phyloP scores from a whole-genome alignment of 1,284 basidiomycete genomes.

The Mycosarcoma maydis region DNA sequence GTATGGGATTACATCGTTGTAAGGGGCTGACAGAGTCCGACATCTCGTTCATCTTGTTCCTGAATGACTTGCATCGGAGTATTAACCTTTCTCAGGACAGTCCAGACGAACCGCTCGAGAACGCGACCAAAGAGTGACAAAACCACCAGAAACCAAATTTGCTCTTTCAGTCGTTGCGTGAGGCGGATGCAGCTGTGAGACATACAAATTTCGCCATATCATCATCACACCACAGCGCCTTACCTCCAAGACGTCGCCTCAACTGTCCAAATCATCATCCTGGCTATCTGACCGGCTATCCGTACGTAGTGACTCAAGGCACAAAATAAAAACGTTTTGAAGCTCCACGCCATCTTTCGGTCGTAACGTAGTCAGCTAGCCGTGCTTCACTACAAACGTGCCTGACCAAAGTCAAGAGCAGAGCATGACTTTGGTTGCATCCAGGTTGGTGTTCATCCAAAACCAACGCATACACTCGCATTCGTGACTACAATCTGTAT shows the following conservation, averaged over 20 bases:
- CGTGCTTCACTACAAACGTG: no score
- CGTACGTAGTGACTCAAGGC: no score
- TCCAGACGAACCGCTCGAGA: not conserved
- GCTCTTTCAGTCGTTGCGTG: no score
- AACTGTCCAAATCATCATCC: not conserved
- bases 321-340: no score
- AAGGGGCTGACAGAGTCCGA: not conserved
- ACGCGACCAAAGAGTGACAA: not conserved
- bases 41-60: constrained; percentile 1
- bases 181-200: constrained; percentile 5
- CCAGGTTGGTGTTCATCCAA: no score
- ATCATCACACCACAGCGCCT: not conserved
- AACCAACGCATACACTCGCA: no score
- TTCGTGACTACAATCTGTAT: no score
- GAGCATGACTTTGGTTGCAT: no score
- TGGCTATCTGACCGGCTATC: not conserved
- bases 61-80: constrained; percentile 12
- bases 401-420: no score
- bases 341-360: no score
- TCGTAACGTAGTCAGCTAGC: no score
- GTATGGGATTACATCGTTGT: not conserved
- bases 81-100: not conserved
- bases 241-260: not conserved
- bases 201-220: constrained; percentile 7
- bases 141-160: no score